These are phyloP conservation scores for Hypoxylon rubiginosum DNA, from an alignment of 2,329 filamentous ascomycete genomes.

Conservation along the genomic window DNA sequence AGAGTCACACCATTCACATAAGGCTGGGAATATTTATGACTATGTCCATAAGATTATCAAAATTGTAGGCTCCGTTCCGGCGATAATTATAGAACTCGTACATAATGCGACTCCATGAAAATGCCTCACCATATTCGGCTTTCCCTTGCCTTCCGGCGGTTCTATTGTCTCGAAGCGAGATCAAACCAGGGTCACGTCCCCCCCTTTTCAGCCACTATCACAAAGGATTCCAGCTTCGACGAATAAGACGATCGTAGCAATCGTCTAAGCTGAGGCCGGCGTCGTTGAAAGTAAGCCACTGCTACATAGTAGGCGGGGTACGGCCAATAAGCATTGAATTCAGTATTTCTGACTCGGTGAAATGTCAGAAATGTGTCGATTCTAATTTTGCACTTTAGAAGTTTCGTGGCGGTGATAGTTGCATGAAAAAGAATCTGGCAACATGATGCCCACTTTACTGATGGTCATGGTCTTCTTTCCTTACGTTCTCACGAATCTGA, in stretches of 20 bases:
- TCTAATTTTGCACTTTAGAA: neutral
- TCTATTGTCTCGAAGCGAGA: neutral
- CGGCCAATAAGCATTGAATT: neutral
- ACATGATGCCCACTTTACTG: neutral
- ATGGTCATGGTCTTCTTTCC: neutral
- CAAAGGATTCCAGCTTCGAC: neutral
- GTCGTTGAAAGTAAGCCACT: neutral
- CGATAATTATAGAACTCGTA: neutral
- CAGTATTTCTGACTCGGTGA: neutral
- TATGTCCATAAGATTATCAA: neutral
- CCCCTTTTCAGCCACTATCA: neutral
- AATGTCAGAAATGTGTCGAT: neutral
- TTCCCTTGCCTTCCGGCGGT: neutral
- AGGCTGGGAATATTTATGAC: neutral
- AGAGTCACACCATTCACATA: neutral
- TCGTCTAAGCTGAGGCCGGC: neutral
- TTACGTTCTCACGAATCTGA: neutral
- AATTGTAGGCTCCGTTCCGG: neutral
- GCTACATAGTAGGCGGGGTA: neutral
- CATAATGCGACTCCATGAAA: neutral
- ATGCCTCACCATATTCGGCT: neutral
- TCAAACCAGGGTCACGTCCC: neutral
- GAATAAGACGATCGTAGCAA: neutral
- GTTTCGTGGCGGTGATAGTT: neutral
- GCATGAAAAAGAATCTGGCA: neutral